Evolutionary conservation across 768 basidiomycete genomes (phyloP).

Genomic region (Lyophyllum atratum): DNA sequence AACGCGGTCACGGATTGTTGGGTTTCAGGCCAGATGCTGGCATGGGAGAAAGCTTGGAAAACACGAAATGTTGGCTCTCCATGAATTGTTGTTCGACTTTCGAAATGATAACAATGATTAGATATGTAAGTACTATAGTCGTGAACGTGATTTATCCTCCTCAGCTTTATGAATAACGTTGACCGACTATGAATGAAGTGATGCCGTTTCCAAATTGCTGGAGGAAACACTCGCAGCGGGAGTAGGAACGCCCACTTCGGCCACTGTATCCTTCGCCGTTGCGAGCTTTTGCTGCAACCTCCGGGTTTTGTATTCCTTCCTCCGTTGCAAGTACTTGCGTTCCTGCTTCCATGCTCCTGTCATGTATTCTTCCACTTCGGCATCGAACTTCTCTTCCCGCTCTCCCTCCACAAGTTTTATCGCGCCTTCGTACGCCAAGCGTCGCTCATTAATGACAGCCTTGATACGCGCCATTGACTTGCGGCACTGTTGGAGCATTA

Average conservation of each 20-base stretch:
- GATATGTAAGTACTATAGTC: not conserved
- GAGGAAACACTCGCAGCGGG: not conserved
- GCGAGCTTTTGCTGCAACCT: slow-evolving; percentile 16
- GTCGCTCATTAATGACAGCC: slow-evolving; percentile 86
- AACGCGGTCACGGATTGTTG: slow-evolving; percentile 71
- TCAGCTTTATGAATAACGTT: not conserved
- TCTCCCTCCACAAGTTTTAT: slow-evolving; percentile 40
- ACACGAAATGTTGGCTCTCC: not conserved
- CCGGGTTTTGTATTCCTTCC: slow-evolving; percentile 14
- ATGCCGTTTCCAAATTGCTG: not conserved
- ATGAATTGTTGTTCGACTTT: not conserved
- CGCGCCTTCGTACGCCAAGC: slow-evolving; percentile 81
- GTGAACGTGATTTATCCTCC: not conserved
- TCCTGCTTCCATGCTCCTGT: slow-evolving; percentile 23
- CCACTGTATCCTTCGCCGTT: too few relatives aligned
- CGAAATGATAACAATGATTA: not conserved
- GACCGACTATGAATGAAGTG: not conserved
- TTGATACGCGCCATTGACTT: slow-evolving; percentile 99
- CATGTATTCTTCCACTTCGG: slow-evolving; percentile 29
- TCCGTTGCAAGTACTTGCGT: slow-evolving; percentile 15
- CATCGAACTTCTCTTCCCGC: slow-evolving; percentile 28
- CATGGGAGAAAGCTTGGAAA: slow-evolving; percentile 52
- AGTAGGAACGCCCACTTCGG: too few relatives aligned
- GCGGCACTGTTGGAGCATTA: slow-evolving; percentile 57
- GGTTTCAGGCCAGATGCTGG: slow-evolving; percentile 69